Evolutionary conservation across 1,139 yeast genomes (phyloP).

Genomic region (Zygosaccharomyces sapae): DNA sequence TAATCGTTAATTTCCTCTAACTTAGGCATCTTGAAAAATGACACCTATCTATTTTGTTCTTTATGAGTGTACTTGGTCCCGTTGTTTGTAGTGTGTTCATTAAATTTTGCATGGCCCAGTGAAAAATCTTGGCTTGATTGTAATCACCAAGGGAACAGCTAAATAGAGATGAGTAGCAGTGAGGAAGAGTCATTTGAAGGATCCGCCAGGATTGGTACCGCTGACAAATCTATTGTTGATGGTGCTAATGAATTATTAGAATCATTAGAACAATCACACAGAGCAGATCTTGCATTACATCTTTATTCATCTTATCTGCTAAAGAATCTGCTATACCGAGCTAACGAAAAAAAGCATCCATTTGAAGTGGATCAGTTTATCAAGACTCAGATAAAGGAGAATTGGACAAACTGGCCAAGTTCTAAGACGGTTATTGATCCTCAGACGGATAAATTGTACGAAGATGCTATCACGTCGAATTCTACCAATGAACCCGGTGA

Average conservation of each 20-base stretch:
- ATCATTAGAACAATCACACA: conserved; percentile 30
- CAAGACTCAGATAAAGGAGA: conserved; percentile 29
- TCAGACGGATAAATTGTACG: conserved; percentile 25
- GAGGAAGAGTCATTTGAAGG: conserved; percentile 1
- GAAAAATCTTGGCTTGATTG: background rate
- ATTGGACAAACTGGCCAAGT: conserved; percentile 36
- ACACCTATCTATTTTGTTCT: background rate
- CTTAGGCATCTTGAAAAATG: conserved; percentile 52
- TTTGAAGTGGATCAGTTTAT: conserved; percentile 28
- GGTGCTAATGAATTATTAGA: conserved; percentile 30
- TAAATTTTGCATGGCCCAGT: background rate
- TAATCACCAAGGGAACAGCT: background rate
- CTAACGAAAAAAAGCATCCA: conserved; percentile 28
- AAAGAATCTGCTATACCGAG: conserved; percentile 26
- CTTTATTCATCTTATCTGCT: conserved; percentile 33
- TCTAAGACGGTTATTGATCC: conserved; percentile 31
- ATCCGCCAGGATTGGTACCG: background rate
- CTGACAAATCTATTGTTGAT: conserved; percentile 16
- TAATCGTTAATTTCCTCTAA: conserved; percentile 78
- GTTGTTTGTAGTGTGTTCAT: background rate
- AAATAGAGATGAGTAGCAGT: conserved; percentile 1
- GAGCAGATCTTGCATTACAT: conserved; percentile 33
- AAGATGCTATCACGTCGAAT: conserved; percentile 18
- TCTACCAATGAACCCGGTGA: conserved; percentile 20
- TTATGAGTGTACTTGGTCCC: background rate